These are phyloP conservation scores for Bipolaris zeicola DNA, from an alignment of 2,329 filamentous ascomycete genomes.

Conservation along the genomic window DNA sequence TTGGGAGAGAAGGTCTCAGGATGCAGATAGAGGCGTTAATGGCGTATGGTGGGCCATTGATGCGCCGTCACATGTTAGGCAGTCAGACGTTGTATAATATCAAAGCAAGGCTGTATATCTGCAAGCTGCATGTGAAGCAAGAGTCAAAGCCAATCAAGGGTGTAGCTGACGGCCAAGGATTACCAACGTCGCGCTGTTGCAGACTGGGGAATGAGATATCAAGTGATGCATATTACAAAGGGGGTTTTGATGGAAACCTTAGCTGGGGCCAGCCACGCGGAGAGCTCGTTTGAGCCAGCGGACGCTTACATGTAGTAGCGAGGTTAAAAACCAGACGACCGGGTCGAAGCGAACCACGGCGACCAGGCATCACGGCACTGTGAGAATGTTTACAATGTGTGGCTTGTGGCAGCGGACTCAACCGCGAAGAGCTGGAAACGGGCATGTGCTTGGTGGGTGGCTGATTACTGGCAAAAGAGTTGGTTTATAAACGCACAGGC, in stretches of 20 bases:
- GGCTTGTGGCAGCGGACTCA: slow-evolving; percentile 1
- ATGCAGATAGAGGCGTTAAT: slow-evolving; percentile 1
- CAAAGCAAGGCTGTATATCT: not conserved
- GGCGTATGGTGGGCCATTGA: not conserved
- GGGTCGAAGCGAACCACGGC: slow-evolving; percentile 4
- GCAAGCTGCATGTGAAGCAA: slow-evolving; percentile 2
- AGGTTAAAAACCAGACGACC: slow-evolving; percentile 5
- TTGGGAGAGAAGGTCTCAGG: not conserved
- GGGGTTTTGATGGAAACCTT: not conserved
- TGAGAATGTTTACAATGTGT: not conserved
- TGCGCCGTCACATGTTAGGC: not conserved
- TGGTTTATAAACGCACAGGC: slow-evolving; percentile 7
- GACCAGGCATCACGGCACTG: slow-evolving; percentile 6
- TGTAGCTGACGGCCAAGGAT: not conserved
- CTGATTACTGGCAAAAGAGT: not conserved
- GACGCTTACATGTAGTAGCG: not conserved
- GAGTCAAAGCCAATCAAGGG: not conserved
- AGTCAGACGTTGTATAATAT: not conserved
- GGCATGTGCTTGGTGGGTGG: not conserved
- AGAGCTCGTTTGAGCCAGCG: not conserved
- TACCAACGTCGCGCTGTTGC: slow-evolving; percentile 1
- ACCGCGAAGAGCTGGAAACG: not conserved
- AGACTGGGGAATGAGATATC: slow-evolving; percentile 1
- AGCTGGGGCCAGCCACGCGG: not conserved
- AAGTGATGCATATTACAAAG: not conserved